Evolutionary conservation across 2,329 filamentous ascomycete genomes (phyloP), one percentile per base, ranked within the genome.

Genomic region (Diplocarpon mali): DNA sequence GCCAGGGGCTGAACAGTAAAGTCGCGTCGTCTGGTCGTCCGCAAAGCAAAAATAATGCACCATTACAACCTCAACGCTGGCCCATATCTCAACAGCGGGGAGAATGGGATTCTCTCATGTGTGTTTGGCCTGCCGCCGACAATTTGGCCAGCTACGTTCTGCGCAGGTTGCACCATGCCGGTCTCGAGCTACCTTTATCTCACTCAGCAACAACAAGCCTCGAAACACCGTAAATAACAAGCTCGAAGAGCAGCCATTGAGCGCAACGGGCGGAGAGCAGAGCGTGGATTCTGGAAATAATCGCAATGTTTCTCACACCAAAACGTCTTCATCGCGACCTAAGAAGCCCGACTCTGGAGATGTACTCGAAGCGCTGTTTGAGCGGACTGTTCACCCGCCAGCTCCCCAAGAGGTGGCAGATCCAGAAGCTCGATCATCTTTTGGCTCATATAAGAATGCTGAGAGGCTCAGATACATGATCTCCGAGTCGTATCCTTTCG

Each of bases 331-430:
- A 12, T 35, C 28, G 12, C 44, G 34, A 38, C 16, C 45, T 13
- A 38, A 16, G 11, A 30, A 38, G 13, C 31, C 16, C 16, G 38
- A 48, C 38, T 43, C 53, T 29, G 57, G 45, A 41, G 55, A 60
- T 46, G 45, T 50, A 12, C 54, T 62, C 8, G 60, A 62, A 46
- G 53, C 54, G 11, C 53, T 62, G 15, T 62, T 62, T 35, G 55
- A 59, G 40, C 43, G 59, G 14, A 55, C 47, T 35, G 35, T 59
- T 24, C 49, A 50, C 12, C 41, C 47, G 16, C 49, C 39, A 32
- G 27, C 42, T 34, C 20, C 40, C 39, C 42, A 37, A 42, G n/a
- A 11, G 5, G 34, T 40, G 32, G n/a, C 17, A 7, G 27, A 27
- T 14, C 17, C 31, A 29, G 37, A 40, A 24, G 14, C 24, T 10